Percentiles rank a stretch among this genome's conserved stretches.
Evolutionary conservation across 2,329 filamentous ascomycete genomes (phyloP).

Genomic region (Xylaria sp.): DNA sequence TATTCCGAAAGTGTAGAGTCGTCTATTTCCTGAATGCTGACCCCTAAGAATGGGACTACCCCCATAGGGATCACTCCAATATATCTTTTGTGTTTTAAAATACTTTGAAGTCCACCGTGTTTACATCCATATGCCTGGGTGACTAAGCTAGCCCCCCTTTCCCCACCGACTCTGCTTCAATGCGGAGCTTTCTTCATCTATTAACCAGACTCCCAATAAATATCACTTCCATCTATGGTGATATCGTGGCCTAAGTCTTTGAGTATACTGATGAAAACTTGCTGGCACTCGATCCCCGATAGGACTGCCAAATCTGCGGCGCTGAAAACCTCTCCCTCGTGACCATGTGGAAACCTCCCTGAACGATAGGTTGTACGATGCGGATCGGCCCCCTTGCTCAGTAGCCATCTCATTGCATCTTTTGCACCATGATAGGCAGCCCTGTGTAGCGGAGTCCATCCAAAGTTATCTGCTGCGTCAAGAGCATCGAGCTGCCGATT

Average conservation of each 20-base stretch:
- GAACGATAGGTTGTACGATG: conserved; percentile 2
- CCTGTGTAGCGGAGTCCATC: conserved; percentile 1
- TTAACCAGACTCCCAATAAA: conserved; percentile 10
- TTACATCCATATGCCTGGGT: too few relatives aligned
- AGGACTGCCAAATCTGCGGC: background rate
- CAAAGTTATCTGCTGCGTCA: background rate
- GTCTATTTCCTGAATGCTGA: too few relatives aligned
- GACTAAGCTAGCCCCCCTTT: too few relatives aligned
- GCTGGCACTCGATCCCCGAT: background rate
- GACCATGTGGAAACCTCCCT: background rate
- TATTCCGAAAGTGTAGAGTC: too few relatives aligned
- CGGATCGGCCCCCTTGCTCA: background rate
- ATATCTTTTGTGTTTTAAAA: too few relatives aligned
- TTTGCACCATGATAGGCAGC: background rate
- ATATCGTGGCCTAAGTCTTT: conserved; percentile 11
- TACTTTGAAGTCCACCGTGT: too few relatives aligned
- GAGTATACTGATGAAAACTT: conserved; percentile 1
- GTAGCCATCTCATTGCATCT: conserved; percentile 12
- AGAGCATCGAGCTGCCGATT: background rate
- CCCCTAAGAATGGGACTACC: too few relatives aligned
- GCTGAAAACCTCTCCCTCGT: conserved; percentile 9
- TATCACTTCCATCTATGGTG: background rate
- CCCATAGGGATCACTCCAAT: too few relatives aligned
- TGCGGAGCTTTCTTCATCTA: background rate
- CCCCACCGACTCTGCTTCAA: too few relatives aligned